Percentiles rank a stretch among this genome's conserved stretches.
These are phyloP conservation scores for Hordeum pubiflorum DNA, from an alignment of 202 grass and related monocot species.

Conservation along the genomic window DNA sequence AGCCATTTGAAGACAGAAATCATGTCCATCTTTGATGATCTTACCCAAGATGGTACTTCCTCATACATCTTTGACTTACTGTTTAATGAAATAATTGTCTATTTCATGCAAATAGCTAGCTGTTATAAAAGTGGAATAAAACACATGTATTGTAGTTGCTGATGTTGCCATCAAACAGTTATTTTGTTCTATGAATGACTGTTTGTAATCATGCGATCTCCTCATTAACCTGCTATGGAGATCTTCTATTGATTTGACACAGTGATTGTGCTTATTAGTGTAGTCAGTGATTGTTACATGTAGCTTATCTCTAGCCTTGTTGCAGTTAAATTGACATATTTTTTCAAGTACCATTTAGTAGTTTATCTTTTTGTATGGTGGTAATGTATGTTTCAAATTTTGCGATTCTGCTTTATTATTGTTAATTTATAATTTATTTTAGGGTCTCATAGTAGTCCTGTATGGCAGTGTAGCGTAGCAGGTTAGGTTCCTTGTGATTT, in stretches of 20 bases:
- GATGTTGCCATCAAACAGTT: neutral
- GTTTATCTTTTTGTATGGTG: neutral
- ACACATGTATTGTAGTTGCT: neutral
- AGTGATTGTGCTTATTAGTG: neutral
- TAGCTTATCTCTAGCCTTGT: neutral
- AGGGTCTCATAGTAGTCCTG: neutral
- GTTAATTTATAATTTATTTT: neutral
- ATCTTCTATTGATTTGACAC: neutral
- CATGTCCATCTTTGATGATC: conserved; percentile 90
- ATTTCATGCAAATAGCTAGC: neutral
- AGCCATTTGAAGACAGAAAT: conserved; percentile 78
- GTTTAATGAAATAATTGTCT: neutral
- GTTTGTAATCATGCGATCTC: neutral
- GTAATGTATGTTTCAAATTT: neutral
- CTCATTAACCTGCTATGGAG: neutral
- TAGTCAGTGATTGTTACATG: neutral
- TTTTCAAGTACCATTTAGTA: neutral
- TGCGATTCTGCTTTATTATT: neutral
- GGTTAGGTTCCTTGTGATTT: neutral
- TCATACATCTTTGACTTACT: conserved; percentile 5
- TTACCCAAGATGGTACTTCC: conserved; percentile 87
- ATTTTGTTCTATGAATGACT: neutral
- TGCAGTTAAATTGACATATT: neutral
- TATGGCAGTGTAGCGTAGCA: neutral
- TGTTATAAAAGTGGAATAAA: neutral